Evolutionary conservation across 2,329 filamentous ascomycete species (phyloP), one percentile per base, ranked within the genome.

Genomic region (Botrytis elliptica): DNA sequence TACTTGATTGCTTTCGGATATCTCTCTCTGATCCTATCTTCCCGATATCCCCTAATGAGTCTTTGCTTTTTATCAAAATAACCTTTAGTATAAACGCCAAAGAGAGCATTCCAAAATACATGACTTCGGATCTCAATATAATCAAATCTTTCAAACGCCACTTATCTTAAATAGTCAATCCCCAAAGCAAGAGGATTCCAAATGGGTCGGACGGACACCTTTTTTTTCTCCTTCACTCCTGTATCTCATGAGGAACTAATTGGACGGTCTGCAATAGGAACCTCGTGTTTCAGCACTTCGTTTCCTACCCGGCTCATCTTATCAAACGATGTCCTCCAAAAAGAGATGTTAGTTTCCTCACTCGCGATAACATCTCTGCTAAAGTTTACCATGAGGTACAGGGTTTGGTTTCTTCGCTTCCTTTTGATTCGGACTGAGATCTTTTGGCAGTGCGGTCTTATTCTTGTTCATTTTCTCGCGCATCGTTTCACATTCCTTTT

Each of bases 1-100:
- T 5, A 10, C 25, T 14, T 8, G 14, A 55, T 3, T 3, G 1
- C 12, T 55, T n/a, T 16, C 25, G 29, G 25, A 29, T 16, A 8
- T 1, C 25, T 55, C n/a, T 16, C n/a, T 55, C 14, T 55, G 0
- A 8, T n/a, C 14, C 6, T 7, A 16, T 8, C 1, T 18, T 3
- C 5, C 6, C 12, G n/a, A 29, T 16, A 16, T 3, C 2, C 14
- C 5, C 16, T 29, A 3, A 29, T 8, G 8, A 55, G 0, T 55
- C 12, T 16, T 16, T 55, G 25, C n/a, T 14, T 55, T 7, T 29
- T 16, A 6, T 6, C 3, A 18, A 55, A 29, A 16, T 1, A 16
- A 3, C n/a, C 5, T 16, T 14, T n/a, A 29, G 4, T 55, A 1
- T 29, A 18, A 55, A 29, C 12, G 12, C 12, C 14, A 55, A 16